Base-by-base conservation (phyloP, 1,284 basidiomycete species). In the Fomitopsis schrenkii region DNA sequence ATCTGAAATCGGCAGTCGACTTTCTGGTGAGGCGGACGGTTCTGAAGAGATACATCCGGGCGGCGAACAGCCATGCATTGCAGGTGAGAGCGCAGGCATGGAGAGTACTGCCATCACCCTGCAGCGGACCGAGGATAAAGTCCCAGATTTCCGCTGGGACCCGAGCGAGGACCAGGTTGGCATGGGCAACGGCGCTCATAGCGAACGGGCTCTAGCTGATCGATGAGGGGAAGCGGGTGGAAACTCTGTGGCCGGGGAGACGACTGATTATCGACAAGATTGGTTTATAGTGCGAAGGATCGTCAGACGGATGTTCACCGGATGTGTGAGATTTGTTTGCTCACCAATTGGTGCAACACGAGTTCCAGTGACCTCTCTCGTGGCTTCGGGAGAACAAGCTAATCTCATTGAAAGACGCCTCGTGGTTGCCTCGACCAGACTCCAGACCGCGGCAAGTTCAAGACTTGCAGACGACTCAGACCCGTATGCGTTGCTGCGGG, bases 81-180 rank as follows among this genome's bases (percentile, higher is more conserved):
- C 70, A 74, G n/a, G 72, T 71, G 9, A 75, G 65, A 52, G 68
- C 70, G 63, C 74, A 75, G 0, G 68, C 52, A 58, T 63, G 63
- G 54, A 77, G 71, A 6, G 68, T 58, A 6, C 42, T 15, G 14
- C 28, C 55, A 59, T 76, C 72, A 56, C 66, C 61, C 57, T 72
- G 69, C 8, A 74, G 64, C 41, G 66, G 70, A 58, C 72, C 72
- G 55, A 75, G 67, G 55, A 75, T 67, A 8, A 67, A 60, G 60
- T 74, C 72, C 45, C 67, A 58, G 22, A 75, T 63, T 61, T 76
- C 75, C 26, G 54, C 38, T 10, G 63, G 57, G 9, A 56, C 52
- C 8, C 35, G n/a, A 17, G 35, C 22, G n/a, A 19, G 14, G 3
- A 33, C 35, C 15, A 30, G 5, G 48, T 33, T 48, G 42, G 42